phyloP scores from a whole-genome alignment of 805 yeast species.

The Saturnispora bothae region DNA sequence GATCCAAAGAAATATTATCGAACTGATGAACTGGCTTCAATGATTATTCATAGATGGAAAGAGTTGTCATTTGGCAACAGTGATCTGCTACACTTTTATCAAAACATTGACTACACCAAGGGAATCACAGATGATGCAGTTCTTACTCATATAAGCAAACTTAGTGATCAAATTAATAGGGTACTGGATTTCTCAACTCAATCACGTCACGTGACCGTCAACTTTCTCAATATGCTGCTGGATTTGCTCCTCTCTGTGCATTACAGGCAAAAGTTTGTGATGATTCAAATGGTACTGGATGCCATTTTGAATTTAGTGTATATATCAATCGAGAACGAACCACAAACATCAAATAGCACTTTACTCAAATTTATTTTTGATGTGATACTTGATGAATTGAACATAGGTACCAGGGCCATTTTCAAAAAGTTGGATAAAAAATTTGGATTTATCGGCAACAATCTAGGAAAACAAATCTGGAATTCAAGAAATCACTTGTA shows the following conservation, averaged over 20 bases:
- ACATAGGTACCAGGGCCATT: neutral
- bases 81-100: too few species aligned
- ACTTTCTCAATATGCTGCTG: constrained; percentile 1
- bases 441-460: too few species aligned
- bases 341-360: neutral
- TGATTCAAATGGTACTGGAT: neutral
- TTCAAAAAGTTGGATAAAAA: neutral
- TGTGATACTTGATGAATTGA: constrained; percentile 2
- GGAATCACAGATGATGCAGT: too few species aligned
- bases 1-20: neutral
- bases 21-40: neutral
- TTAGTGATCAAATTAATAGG: too few species aligned
- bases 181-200: too few species aligned
- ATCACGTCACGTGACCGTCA: neutral
- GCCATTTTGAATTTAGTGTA: constrained; percentile 3
- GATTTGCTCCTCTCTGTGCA: constrained; percentile 4
- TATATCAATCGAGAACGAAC: neutral
- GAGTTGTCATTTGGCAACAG: too few species aligned
- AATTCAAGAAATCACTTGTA: constrained; percentile 8
- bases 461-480: constrained; percentile 9
- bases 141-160: too few species aligned
- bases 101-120: too few species aligned
- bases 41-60: neutral
- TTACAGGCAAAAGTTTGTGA: neutral
- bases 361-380: neutral